These are phyloP conservation scores for Monosporascus ibericus DNA, from an alignment of 2,329 filamentous ascomycete species.

Conservation along the genomic window DNA sequence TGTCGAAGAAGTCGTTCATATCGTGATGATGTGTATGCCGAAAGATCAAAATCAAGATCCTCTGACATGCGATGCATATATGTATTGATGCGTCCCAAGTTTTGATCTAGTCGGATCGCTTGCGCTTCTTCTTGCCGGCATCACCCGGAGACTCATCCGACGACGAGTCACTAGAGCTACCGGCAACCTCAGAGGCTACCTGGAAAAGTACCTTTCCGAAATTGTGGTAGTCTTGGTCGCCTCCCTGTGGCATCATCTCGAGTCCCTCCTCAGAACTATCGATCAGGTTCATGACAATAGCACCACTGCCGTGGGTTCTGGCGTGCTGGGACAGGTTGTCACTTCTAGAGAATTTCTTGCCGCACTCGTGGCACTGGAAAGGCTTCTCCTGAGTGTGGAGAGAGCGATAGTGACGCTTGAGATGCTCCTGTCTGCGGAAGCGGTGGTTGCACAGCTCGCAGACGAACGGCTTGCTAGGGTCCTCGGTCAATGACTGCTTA, in stretches of 20 bases:
- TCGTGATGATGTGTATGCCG: constrained; percentile 32
- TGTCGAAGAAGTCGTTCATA: constrained; percentile 32
- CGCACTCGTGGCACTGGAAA: constrained; percentile 94
- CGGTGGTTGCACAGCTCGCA: constrained; percentile 94
- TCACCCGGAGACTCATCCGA: constrained; percentile 45
- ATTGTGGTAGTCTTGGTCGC: constrained; percentile 57
- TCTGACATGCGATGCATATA: constrained; percentile 2
- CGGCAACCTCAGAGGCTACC: constrained; percentile 66
- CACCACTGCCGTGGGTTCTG: constrained; percentile 83
- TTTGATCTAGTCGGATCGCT: constrained; percentile 55
- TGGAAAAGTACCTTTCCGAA: constrained; percentile 79
- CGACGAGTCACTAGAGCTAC: constrained; percentile 54
- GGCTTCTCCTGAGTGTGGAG: constrained; percentile 98
- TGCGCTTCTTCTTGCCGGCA: constrained; percentile 67
- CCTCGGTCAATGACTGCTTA: constrained; percentile 96
- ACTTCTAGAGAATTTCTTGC: constrained; percentile 97
- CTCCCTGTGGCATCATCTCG: constrained; percentile 35
- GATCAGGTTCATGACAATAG: constrained; percentile 84
- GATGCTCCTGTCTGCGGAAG: constrained; percentile 95
- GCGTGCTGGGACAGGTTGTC: constrained; percentile 97
- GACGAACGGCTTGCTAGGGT: constrained; percentile 96
- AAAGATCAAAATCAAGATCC: constrained; percentile 13
- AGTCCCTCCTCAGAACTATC: constrained; percentile 57
- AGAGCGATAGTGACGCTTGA: constrained; percentile 97
- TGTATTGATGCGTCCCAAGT: too few relatives aligned